Evolutionary conservation across 2,329 filamentous ascomycete genomes (phyloP).

Genomic region (Geosmithia flava): DNA sequence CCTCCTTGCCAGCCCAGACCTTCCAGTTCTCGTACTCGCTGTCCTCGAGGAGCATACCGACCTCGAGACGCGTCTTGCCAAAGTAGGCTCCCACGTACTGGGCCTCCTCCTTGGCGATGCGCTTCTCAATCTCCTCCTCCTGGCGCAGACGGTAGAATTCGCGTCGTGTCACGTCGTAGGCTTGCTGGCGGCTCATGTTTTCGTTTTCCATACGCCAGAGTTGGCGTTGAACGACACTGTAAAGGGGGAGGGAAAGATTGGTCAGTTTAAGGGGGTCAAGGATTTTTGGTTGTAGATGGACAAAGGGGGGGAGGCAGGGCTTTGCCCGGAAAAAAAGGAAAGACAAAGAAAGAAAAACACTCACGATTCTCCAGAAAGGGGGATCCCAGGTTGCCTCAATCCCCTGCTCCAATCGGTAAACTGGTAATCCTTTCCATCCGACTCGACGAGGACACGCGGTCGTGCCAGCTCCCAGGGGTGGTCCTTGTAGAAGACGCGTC

Average conservation of each 20-base stretch:
- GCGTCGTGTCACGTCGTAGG: conserved; percentile 77
- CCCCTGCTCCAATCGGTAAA: conserved; percentile 67
- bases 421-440: conserved; percentile 70
- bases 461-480: conserved; percentile 96
- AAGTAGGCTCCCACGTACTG: conserved; percentile 79
- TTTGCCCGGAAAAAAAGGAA: too few relatives aligned
- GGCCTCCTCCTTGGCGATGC: conserved; percentile 82
- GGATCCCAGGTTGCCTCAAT: conserved; percentile 61
- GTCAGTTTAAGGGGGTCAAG: background rate
- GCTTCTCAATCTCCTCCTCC: conserved; percentile 66
- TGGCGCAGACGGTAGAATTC: conserved; percentile 86
- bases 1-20: conserved; percentile 52
- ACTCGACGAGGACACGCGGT: conserved; percentile 73
- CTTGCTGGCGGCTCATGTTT: conserved; percentile 47
- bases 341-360: conserved; percentile 7
- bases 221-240: conserved; percentile 85
- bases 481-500: conserved; percentile 75
- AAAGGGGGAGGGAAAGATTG: too few relatives aligned
- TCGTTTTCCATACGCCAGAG: conserved; percentile 66
- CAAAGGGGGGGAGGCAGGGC: too few relatives aligned
- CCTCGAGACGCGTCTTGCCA: conserved; percentile 60
- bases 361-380: conserved; percentile 75
- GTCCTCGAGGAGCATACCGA: conserved; percentile 76
- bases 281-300: too few relatives aligned
- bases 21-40: conserved; percentile 75